Evolutionary conservation across 2,329 filamentous ascomycete species (phyloP).

Genomic region (Keithomyces neogunnii): DNA sequence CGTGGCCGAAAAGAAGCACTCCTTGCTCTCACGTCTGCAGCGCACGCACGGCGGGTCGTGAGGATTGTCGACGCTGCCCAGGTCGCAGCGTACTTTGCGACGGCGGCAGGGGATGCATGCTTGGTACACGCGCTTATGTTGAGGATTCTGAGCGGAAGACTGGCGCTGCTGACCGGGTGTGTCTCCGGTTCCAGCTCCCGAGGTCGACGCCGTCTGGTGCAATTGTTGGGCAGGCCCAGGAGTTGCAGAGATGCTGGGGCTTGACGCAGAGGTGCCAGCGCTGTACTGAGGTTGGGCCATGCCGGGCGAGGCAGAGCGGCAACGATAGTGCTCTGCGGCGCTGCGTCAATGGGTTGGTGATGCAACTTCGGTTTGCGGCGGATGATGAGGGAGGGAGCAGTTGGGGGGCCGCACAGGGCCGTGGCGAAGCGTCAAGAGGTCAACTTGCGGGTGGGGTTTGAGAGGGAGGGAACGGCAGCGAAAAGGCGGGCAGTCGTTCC

Average conservation of each 20-base stretch:
- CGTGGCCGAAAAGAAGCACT: conserved; percentile 94
- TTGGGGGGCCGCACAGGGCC: conserved; percentile 8
- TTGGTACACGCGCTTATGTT: conserved; percentile 56
- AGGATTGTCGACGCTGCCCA: conserved; percentile 80
- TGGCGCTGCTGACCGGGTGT: conserved; percentile 6
- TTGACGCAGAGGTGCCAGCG: conserved; percentile 11
- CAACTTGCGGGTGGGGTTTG: background rate
- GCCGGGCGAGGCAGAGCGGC: conserved; percentile 4
- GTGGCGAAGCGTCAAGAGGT: conserved; percentile 7
- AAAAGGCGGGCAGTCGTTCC: background rate
- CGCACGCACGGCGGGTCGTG: conserved; percentile 89
- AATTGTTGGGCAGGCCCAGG: conserved; percentile 6
- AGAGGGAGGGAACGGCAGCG: background rate
- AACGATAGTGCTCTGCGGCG: conserved; percentile 5
- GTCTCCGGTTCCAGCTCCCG: conserved; percentile 1
- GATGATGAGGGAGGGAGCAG: conserved; percentile 12
- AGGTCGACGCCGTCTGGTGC: conserved; percentile 4
- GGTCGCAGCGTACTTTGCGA: conserved; percentile 53
- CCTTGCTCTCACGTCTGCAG: conserved; percentile 89
- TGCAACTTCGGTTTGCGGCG: conserved; percentile 25
- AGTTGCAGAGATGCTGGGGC: conserved; percentile 12
- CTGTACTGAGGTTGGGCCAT: conserved; percentile 14
- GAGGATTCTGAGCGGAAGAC: conserved; percentile 14
- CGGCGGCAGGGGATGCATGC: conserved; percentile 55
- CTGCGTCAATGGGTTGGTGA: conserved; percentile 6